Evolutionary conservation across 2,329 filamentous ascomycete genomes (phyloP).

Genomic region (Cadophora sp.): DNA sequence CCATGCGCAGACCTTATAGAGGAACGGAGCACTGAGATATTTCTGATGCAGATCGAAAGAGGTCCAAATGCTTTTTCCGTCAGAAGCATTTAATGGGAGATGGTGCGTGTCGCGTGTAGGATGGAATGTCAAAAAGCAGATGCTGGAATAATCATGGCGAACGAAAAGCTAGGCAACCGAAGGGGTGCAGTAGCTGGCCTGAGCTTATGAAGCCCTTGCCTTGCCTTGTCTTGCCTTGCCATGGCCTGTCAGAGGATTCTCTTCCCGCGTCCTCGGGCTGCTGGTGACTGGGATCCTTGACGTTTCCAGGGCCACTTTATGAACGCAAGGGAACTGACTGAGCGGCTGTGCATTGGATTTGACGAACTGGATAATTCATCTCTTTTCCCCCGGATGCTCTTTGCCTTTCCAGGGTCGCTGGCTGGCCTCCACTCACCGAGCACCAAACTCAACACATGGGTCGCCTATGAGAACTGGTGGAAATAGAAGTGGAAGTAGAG

Average conservation of each 20-base stretch:
- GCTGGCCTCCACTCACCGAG: neutral
- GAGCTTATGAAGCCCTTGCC: neutral
- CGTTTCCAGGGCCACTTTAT: neutral
- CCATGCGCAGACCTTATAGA: neutral
- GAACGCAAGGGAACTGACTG: too few species aligned
- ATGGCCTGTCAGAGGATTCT: neutral
- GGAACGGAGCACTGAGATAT: neutral
- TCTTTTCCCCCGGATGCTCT: too few species aligned
- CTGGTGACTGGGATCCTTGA: neutral
- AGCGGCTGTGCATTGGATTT: neutral
- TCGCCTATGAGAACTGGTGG: neutral
- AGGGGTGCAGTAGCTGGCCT: neutral
- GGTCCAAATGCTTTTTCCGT: neutral
- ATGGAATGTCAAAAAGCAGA: neutral
- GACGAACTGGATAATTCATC: neutral
- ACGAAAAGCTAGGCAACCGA: conserved; percentile 2
- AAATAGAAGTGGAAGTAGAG: too few species aligned
- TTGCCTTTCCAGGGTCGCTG: too few species aligned
- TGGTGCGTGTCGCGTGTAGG: neutral
- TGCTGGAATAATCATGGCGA: neutral
- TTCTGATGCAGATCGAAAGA: neutral
- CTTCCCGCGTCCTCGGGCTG: neutral
- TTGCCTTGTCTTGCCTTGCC: neutral
- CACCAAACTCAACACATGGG: neutral
- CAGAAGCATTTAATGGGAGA: neutral